Evolutionary conservation across 768 basidiomycete species (phyloP).

Genomic region (Mycena rebaudengoi): DNA sequence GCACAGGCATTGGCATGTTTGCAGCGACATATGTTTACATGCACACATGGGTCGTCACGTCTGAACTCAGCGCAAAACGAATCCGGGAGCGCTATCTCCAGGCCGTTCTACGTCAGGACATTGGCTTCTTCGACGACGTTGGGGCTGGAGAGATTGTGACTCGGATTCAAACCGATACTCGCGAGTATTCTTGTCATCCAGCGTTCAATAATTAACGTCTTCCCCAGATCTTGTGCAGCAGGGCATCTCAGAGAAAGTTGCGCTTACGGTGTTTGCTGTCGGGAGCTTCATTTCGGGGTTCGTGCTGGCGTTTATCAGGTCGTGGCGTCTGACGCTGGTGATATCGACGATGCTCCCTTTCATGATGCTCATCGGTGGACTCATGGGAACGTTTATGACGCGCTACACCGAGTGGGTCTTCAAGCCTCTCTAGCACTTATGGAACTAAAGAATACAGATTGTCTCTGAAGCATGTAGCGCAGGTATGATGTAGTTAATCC

Average conservation of each 20-base stretch:
- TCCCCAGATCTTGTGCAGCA: constrained; percentile 67
- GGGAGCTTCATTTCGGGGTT: constrained; percentile 69
- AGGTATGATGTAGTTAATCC: background rate
- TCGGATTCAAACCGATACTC: constrained; percentile 69
- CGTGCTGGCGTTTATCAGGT: constrained; percentile 53
- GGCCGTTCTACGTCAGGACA: constrained; percentile 67
- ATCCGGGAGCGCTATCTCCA: constrained; percentile 68
- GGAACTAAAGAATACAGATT: too few relatives aligned
- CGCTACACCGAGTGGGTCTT: constrained; percentile 50
- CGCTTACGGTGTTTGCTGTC: constrained; percentile 51
- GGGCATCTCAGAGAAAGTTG: constrained; percentile 73
- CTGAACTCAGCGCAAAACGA: constrained; percentile 66
- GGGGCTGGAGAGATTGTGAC: constrained; percentile 79
- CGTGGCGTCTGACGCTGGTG: constrained; percentile 70
- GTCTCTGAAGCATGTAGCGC: constrained; percentile 76
- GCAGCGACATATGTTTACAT: constrained; percentile 55
- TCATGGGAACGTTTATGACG: constrained; percentile 56
- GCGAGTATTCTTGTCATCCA: constrained; percentile 36
- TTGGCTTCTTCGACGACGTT: constrained; percentile 73
- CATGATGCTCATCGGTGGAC: constrained; percentile 58
- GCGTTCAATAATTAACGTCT: background rate
- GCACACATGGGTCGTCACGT: constrained; percentile 52
- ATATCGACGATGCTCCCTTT: constrained; percentile 67
- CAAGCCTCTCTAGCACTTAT: background rate
- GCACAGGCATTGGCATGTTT: constrained; percentile 67